phyloP scores from a whole-genome alignment of 2,329 filamentous ascomycete species.

The Penicillium capsulatum region DNA sequence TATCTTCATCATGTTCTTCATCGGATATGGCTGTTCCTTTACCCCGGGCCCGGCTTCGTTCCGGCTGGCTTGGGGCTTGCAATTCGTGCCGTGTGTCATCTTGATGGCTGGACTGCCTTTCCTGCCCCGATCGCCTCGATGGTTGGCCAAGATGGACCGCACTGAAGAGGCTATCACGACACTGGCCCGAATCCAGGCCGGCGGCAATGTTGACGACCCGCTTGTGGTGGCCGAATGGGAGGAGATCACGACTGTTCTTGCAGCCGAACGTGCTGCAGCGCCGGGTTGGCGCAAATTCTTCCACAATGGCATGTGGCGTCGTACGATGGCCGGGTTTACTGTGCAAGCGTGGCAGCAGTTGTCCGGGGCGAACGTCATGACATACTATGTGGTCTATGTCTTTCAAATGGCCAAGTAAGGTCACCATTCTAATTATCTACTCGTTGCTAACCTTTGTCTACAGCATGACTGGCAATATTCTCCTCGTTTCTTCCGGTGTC shows the following conservation, averaged over 20 bases:
- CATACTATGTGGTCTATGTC: conserved; percentile 50
- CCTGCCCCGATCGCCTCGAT: neutral
- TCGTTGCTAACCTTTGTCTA: conserved; percentile 62
- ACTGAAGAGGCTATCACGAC: neutral
- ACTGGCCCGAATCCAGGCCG: conserved; percentile 55
- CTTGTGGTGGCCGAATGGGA: conserved; percentile 64
- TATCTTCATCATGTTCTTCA: conserved; percentile 62
- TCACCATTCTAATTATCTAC: neutral
- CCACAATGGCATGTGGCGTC: conserved; percentile 65
- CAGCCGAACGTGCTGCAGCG: conserved; percentile 57
- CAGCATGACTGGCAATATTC: conserved; percentile 57
- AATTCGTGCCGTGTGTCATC: neutral
- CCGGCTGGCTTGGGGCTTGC: neutral
- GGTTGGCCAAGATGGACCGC: neutral
- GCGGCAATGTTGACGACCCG: conserved; percentile 59
- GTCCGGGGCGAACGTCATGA: conserved; percentile 15
- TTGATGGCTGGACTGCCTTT: neutral
- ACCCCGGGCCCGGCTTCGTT: neutral
- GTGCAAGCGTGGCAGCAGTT: conserved; percentile 71
- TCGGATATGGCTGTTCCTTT: neutral
- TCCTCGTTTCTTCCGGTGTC: conserved; percentile 62
- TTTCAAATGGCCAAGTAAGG: conserved; percentile 32
- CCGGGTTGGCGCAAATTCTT: conserved; percentile 38
- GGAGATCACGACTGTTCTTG: conserved; percentile 67
- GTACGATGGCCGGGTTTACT: conserved; percentile 65